phyloP scores from a whole-genome alignment of 78 protist species.

The Blattamonas nauphoetae region DNA sequence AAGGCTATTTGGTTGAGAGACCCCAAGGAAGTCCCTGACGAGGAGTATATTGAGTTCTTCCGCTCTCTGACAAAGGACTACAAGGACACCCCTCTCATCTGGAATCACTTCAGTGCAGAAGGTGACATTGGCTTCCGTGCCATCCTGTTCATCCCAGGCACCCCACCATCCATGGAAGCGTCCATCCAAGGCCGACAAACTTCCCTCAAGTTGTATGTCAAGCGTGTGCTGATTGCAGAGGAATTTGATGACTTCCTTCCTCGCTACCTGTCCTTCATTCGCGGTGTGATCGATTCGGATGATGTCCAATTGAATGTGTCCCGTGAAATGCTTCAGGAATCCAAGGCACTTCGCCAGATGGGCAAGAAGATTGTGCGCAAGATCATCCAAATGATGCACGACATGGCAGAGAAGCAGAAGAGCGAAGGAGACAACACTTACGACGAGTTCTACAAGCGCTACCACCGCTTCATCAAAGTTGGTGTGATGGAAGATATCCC shows the following conservation, averaged over 20 bases:
- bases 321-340: constrained; percentile 86
- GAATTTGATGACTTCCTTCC: constrained; percentile 86
- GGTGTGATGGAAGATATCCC: constrained; percentile 88
- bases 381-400: constrained; percentile 71
- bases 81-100: constrained; percentile 60
- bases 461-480: constrained; percentile 74
- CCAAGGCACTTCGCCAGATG: constrained; percentile 50
- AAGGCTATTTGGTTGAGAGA: constrained; percentile 93
- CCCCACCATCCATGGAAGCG: constrained; percentile 52
- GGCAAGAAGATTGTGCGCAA: constrained; percentile 77
- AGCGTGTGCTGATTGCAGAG: constrained; percentile 80
- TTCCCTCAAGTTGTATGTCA: constrained; percentile 80
- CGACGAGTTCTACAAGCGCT: constrained; percentile 68
- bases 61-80: constrained; percentile 63
- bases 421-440: constrained; percentile 36
- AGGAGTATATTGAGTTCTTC: constrained; percentile 88
- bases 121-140: constrained; percentile 81
- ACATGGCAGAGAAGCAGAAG: constrained; percentile 46
- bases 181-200: constrained; percentile 32
- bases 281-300: constrained; percentile 94
- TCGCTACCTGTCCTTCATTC: constrained; percentile 78
- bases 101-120: constrained; percentile 79
- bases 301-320: constrained; percentile 94
- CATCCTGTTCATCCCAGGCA: constrained; percentile 85
- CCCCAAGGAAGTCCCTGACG: constrained; percentile 71